These are phyloP conservation scores for Peribolospora baueri DNA, from an alignment of 768 basidiomycete genomes.

Conservation along the genomic window DNA sequence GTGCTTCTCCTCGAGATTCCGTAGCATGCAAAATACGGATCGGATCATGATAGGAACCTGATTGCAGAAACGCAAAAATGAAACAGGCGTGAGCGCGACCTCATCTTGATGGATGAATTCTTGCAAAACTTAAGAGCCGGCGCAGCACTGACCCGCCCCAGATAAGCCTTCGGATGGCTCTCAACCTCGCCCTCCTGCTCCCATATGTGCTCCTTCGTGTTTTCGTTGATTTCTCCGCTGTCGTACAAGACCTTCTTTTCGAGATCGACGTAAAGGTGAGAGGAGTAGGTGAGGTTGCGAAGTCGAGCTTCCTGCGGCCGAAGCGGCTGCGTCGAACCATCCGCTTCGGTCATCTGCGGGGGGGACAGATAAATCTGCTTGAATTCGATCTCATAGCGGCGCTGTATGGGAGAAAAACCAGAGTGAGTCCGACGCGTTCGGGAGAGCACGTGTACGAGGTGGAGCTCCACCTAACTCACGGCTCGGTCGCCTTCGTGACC, in stretches of 20 bases:
- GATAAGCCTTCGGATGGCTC: background rate
- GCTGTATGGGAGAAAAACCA: conserved; percentile 19
- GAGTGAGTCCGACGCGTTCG: background rate
- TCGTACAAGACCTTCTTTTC: conserved; percentile 57
- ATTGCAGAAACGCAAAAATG: background rate
- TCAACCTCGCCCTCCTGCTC: conserved; percentile 6
- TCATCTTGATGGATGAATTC: background rate
- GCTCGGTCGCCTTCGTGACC: conserved; percentile 39
- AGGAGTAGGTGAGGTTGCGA: conserved; percentile 85
- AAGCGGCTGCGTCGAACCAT: conserved; percentile 75
- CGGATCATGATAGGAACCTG: conserved; percentile 96
- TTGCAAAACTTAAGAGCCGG: background rate
- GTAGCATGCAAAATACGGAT: conserved; percentile 80
- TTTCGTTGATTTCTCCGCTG: conserved; percentile 11
- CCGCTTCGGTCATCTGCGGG: conserved; percentile 81
- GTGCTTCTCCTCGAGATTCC: conserved; percentile 49
- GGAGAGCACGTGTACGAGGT: background rate
- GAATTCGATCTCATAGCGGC: conserved; percentile 90
- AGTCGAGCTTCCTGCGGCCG: conserved; percentile 92
- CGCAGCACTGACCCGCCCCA: background rate
- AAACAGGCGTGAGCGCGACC: conserved; percentile 10
- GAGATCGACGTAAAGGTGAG: conserved; percentile 88
- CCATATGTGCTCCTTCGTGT: background rate
- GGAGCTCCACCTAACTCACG: conserved; percentile 10
- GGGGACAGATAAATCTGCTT: conserved; percentile 92